phyloP scores from a whole-genome alignment of 768 basidiomycete genomes.

The Mycena polygramma region DNA sequence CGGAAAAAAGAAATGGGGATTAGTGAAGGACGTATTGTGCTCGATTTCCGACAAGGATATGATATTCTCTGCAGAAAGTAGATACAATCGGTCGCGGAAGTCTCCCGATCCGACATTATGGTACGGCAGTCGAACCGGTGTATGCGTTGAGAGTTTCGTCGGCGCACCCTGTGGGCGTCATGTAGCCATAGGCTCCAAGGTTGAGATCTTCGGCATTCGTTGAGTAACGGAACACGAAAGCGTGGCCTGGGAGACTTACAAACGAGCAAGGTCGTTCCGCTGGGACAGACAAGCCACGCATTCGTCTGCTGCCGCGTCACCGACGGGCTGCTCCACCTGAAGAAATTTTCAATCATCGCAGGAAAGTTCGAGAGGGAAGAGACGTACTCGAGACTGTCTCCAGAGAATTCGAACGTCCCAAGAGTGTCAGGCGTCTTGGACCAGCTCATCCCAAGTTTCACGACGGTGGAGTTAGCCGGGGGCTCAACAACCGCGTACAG shows the following conservation, averaged over 20 bases:
- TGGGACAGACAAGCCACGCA: conserved; percentile 68
- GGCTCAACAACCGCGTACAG: conserved; percentile 66
- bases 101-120: conserved; percentile 10
- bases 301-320: conserved; percentile 66
- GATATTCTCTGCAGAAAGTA: neutral
- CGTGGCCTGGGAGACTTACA: conserved; percentile 19
- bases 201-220: conserved; percentile 54
- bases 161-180: conserved; percentile 70
- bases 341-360: neutral
- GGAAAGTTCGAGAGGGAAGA: neutral
- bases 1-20: too few relatives aligned
- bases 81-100: neutral
- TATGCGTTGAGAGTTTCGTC: conserved; percentile 74
- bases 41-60: too few relatives aligned
- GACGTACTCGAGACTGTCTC: conserved; percentile 64
- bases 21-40: too few relatives aligned
- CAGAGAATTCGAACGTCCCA: conserved; percentile 67
- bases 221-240: conserved; percentile 8
- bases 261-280: conserved; percentile 33
- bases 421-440: conserved; percentile 59
- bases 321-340: conserved; percentile 61
- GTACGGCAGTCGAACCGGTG: conserved; percentile 65
- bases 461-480: conserved; percentile 59
- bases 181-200: conserved; percentile 65
- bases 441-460: conserved; percentile 65